Evolutionary conservation across 352 stramenopile species (phyloP).

Genomic region (Phytophthora tentaculata): DNA sequence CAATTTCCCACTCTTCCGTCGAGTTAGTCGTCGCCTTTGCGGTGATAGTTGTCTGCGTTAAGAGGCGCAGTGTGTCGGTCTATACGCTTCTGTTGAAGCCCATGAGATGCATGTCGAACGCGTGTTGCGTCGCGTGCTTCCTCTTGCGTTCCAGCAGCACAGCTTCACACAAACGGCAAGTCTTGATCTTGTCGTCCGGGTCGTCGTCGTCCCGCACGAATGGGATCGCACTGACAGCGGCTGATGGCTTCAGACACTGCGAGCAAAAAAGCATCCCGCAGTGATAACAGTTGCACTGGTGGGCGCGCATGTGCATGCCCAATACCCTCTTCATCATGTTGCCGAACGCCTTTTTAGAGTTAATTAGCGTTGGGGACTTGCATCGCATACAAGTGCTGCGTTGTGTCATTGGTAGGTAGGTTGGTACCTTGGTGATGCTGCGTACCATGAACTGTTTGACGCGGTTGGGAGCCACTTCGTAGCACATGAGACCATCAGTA

Average conservation of each 20-base stretch:
- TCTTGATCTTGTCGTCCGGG: conserved; percentile 57
- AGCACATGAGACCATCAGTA: conserved; percentile 77
- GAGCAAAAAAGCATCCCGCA: conserved; percentile 80
- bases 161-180: conserved; percentile 66
- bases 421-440: conserved; percentile 56
- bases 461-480: conserved; percentile 68
- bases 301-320: conserved; percentile 45
- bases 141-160: conserved; percentile 64
- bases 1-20: conserved; percentile 27
- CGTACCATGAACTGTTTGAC: conserved; percentile 76
- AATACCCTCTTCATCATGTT: conserved; percentile 70
- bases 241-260: conserved; percentile 63
- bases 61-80: conserved; percentile 27
- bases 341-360: conserved; percentile 47
- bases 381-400: conserved; percentile 82
- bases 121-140: conserved; percentile 55
- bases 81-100: conserved; percentile 47
- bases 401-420: conserved; percentile 56
- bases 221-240: conserved; percentile 53
- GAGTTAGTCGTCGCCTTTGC: conserved; percentile 25
- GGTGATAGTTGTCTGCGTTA: conserved; percentile 28
- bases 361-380: conserved; percentile 52
- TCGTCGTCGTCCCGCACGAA: conserved; percentile 69
- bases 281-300: conserved; percentile 85
- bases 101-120: conserved; percentile 67